Percentiles rank a stretch among this genome's conserved stretches.
Conservation (phyloP, 2,329 filamentous ascomycete species). For the Ceratocystis colombiana region DNA sequence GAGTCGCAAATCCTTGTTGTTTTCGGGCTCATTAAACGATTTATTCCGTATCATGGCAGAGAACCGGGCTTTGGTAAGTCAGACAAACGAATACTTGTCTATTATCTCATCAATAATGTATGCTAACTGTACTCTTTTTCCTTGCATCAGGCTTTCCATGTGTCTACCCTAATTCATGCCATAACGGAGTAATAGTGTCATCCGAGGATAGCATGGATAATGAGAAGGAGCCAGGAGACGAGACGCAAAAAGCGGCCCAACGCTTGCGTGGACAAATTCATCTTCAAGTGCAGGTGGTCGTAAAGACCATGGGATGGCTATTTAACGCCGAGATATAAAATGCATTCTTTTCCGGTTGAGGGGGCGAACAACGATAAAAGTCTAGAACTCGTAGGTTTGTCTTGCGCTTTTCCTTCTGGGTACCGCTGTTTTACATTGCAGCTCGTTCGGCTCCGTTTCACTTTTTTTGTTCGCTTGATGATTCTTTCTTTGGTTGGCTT, state of each 20-base stretch:
- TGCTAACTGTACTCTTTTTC: slow-evolving; percentile 16
- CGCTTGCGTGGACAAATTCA: background rate
- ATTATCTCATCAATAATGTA: background rate
- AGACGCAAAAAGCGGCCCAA: background rate
- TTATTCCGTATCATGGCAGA: slow-evolving; percentile 61
- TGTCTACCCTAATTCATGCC: slow-evolving; percentile 36
- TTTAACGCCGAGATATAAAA: background rate
- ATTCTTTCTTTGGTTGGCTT: slow-evolving; percentile 3
- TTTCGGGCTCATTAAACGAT: slow-evolving; percentile 53
- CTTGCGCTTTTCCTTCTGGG: background rate
- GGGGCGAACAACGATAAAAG: background rate
- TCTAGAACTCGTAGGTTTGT: background rate
- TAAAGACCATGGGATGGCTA: background rate
- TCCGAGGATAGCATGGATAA: background rate
- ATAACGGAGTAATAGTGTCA: slow-evolving; percentile 29
- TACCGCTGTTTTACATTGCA: background rate
- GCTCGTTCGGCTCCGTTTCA: too few relatives aligned
- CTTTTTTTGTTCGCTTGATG: background rate
- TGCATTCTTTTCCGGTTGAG: background rate
- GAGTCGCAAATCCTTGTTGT: slow-evolving; percentile 52
- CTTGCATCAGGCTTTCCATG: slow-evolving; percentile 33
- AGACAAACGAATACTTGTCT: slow-evolving; percentile 14
- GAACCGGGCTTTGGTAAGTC: slow-evolving; percentile 51
- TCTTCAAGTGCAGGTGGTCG: background rate
- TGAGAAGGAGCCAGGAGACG: background rate